Evolutionary conservation across 305 asterid species (phyloP), one percentile per base, ranked within the genome.

Genomic region (Rubia peregrina): DNA sequence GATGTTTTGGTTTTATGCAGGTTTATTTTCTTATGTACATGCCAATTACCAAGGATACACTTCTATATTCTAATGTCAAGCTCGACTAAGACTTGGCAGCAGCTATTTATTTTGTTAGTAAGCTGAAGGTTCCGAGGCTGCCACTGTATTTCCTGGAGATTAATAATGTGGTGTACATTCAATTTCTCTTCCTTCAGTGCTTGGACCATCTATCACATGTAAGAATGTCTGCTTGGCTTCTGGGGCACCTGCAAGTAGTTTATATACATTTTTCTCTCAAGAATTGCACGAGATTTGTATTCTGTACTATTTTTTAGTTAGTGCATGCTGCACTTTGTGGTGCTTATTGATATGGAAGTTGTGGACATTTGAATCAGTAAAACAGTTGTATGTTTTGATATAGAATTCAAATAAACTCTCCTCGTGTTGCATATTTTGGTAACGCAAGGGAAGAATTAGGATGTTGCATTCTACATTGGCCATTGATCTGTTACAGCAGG

Each of bases 11-110:
- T 64, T 77, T 66, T 65, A 19, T 87, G 94, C 96, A 93, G 98
- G 75, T 89, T 68, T 69, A 75, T 80, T 88, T 78, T 71, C 96
- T 93, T 59, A 9, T 91, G 73, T 74, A 83, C 84, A 89, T 93
- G 98, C 89, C 97, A 65, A 71, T 91, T 74, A 91, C 98, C 78
- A 88, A 85, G 85, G 98, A 93, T 83, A 93, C 98, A 67, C 96
- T 93, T 81, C 80, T 93, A 44, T 93, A 93, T 82, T 91, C 95
- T 19, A 91, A 88, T 66, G 96, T 91, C 75, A 93, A 89, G 88
- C 95, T 93, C 48, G 98, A 93, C 82, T 93, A 75, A 83, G 76
- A 38, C 55, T 80, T 67, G 4, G n/a, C 8, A 11, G 65, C 56
- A 60, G 76, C 80, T 51, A 38, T 62, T 43, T 36, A 9, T 63